Base-by-base conservation (phyloP, 345 rosid genomes). In the Eucalyptus sp. region DNA sequence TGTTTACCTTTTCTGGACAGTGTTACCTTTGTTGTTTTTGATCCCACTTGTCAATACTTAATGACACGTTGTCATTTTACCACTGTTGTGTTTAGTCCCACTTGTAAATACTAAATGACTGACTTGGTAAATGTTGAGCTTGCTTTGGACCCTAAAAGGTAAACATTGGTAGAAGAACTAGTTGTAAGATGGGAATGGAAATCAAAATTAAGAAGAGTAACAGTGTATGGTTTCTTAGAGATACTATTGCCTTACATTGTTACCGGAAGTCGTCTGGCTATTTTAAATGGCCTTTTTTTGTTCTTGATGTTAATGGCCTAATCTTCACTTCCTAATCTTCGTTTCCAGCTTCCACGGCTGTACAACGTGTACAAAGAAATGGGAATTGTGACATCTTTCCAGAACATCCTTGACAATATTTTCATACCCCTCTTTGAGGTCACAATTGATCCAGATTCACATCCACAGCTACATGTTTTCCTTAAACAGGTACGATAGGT, bases 311-410 rank as follows among this genome's bases (percentile, higher is more conserved):
- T n/a, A 66, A 60, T 22, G 41, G 33, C 62, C 50, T 62, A 46
- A 41, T 76, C 83, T 37, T 76, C 83, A 71, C 49, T 86, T 51
- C 37, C 43, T 50, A 89, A 76, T 87, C 80, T 44, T 79, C 15
- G 4, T 64, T 91, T 90, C 87, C 96, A 98, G 99, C 96, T 98
- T 90, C 99, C 99, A 86, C 94, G 99, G 81, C 93, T 98, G 87
- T 98, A 98, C 94, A 98, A 98, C 81, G 60, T 98, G 4, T 98
- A 98, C 98, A 98, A 97, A 94, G 99, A 98, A 37, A 96, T 98
- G 99, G 99, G 99, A 86, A 98, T 98, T 37, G 99, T 98, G 92
- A 98, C 99, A 80, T 98, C 99, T 18, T 98, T 98, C 91, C 99
- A 98, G 93, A 98, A 97, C 92, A 98, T 98, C 92, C 97, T 98